Evolutionary conservation across 2,329 filamentous ascomycete genomes (phyloP).

Genomic region (Chalara sp.): DNA sequence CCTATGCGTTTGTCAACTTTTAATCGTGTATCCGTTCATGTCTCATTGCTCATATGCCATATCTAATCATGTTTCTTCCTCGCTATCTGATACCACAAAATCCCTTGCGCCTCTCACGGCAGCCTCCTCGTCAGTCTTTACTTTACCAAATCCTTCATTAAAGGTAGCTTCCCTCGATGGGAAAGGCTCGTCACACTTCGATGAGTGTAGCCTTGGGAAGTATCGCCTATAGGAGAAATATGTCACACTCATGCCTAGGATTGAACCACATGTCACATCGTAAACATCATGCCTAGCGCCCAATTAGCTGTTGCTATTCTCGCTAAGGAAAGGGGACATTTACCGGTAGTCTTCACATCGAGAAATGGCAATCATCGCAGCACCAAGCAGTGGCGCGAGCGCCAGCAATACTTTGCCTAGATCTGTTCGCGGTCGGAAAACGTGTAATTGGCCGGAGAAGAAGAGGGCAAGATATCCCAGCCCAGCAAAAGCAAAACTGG

Average conservation of each 20-base stretch:
- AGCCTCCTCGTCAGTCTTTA: slow-evolving; percentile 26
- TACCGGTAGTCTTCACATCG: slow-evolving; percentile 60
- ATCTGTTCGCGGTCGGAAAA: slow-evolving; percentile 42
- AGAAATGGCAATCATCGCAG: slow-evolving; percentile 61
- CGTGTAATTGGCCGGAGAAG: slow-evolving; percentile 58
- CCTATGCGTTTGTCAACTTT: no score
- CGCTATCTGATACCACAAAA: slow-evolving; percentile 18
- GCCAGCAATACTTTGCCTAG: slow-evolving; percentile 51
- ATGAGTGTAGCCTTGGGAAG: slow-evolving; percentile 49
- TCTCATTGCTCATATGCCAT: neutral
- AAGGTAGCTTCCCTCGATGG: slow-evolving; percentile 29
- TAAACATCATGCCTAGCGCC: slow-evolving; percentile 53
- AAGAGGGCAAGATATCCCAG: slow-evolving; percentile 69
- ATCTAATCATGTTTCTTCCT: slow-evolving; percentile 5
- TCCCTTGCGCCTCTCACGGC: slow-evolving; percentile 11
- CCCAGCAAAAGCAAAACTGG: slow-evolving; percentile 71
- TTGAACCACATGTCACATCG: slow-evolving; percentile 56
- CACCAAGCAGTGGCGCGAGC: slow-evolving; percentile 52
- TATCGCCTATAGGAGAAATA: slow-evolving; percentile 62
- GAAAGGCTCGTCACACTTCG: slow-evolving; percentile 51
- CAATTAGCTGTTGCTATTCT: neutral
- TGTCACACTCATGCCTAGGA: slow-evolving; percentile 52
- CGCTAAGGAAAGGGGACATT: neutral
- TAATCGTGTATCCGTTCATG: no score
- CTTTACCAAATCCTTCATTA: slow-evolving; percentile 25